Evolutionary conservation across 768 basidiomycete species (phyloP), one percentile per base, ranked within the genome.

Genomic region (Pseudohyphozyma bogoriensis): DNA sequence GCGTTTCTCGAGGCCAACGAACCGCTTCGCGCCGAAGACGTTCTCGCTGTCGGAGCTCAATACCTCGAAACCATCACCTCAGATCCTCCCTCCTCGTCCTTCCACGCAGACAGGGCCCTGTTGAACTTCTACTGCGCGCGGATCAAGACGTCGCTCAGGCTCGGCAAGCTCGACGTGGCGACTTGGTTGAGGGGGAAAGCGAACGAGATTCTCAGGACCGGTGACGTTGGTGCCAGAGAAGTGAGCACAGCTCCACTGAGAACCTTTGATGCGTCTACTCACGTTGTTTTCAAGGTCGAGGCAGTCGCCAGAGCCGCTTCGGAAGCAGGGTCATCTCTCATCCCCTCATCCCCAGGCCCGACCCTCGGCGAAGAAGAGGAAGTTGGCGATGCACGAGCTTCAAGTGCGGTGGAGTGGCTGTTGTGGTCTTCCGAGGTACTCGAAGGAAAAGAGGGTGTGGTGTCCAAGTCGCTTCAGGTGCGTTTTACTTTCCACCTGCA

Each of bases 71-170:
- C 7, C 2, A 6, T 11, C 4, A 2, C 33, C 4, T 11, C n/a
- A n/a, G n/a, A n/a, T n/a, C n/a, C n/a, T n/a, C 37, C 39, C 29
- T 6, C 54, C 32, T 35, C 42, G 32, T 31, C 44, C 20, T 3
- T 24, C n/a, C 39, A 59, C 40, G 40, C 20, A 11, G 24, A 18
- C 44, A 59, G 47, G 24, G 42, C 12, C 22, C 45, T 59, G 12
- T 45, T 59, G 44, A 36, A 24, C 10, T 42, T 45, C 32, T 59
- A 47, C 45, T 59, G 58, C 51, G 44, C 26, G 31, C 58, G 58
- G 13, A 53, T 59, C 32, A 51, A 35, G 42, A 29, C 51, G 18
- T n/a, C 44, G 15, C 29, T 32, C 33, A 35, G 33, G 16, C 26
- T 12, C 7, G 33, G 26, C n/a, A 16, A 29, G 2, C 20, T 32